phyloP scores from a whole-genome alignment of 768 basidiomycete species.

The Termitomyces sp. region DNA sequence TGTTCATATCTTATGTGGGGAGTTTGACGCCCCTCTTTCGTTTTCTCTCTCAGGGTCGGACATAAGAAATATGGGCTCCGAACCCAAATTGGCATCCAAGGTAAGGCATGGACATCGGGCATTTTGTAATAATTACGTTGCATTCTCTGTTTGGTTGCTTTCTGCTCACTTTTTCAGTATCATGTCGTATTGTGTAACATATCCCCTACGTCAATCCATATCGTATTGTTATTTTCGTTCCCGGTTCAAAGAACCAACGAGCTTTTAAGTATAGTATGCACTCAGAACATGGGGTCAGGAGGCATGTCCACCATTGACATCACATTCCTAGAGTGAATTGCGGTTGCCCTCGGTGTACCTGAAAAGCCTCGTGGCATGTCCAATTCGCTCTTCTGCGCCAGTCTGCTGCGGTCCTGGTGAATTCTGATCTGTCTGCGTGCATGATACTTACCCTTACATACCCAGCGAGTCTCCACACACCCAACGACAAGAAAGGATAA shows the following conservation, averaged over 20 bases:
- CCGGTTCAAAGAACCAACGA: too few species aligned
- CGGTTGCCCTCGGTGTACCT: not conserved
- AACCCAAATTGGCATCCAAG: not conserved
- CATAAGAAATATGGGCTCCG: not conserved
- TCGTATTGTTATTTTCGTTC: not conserved
- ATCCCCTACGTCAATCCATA: not conserved
- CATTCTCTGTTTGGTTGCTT: not conserved
- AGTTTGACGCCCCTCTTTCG: conserved; percentile 2
- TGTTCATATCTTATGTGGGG: conserved; percentile 4
- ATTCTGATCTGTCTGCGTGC: not conserved
- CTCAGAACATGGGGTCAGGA: too few species aligned
- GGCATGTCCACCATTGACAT: too few species aligned
- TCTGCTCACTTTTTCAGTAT: not conserved
- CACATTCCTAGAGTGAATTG: too few species aligned
- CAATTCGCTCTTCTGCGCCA: not conserved
- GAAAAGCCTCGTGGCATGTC: not conserved
- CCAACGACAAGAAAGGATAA: too few species aligned
- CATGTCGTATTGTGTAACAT: not conserved
- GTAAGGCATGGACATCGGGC: not conserved
- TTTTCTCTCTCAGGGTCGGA: not conserved
- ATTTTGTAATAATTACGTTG: conserved; percentile 1
- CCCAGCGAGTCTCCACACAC: too few species aligned
- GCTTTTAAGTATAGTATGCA: too few species aligned
- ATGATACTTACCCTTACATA: not conserved
- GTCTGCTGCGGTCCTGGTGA: not conserved